Conservation (phyloP, 345 rosid genomes). For the Turnera subulata region DNA sequence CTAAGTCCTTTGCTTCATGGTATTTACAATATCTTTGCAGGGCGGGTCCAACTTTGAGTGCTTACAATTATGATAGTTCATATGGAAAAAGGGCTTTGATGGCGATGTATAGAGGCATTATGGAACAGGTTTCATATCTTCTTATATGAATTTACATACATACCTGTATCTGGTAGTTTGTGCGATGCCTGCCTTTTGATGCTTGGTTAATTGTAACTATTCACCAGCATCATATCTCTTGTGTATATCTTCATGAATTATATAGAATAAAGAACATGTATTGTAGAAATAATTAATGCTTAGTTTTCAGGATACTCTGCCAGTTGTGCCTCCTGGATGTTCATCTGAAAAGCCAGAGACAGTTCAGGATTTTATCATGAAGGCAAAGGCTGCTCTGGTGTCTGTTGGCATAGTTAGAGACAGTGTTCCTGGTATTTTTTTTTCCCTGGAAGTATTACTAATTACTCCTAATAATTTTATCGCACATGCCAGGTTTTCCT, state of each 20-base stretch:
- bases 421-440: conserved; percentile 56
- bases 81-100: conserved; percentile 85
- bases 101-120: conserved; percentile 95
- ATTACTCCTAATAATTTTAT: too few species aligned
- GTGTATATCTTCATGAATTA: too few species aligned
- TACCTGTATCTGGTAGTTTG: conserved; percentile 5
- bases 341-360: conserved; percentile 79
- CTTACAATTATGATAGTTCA: conserved; percentile 92
- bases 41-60: conserved; percentile 93
- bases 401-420: conserved; percentile 99
- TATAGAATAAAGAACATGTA: not conserved
- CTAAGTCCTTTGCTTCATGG: not conserved
- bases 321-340: conserved; percentile 97
- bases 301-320: conserved; percentile 71
- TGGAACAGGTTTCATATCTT: conserved; percentile 68
- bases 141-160: too few species aligned
- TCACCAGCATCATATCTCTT: not conserved
- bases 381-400: conserved; percentile 95
- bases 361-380: conserved; percentile 66
- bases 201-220: not conserved
- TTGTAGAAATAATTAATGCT: conserved; percentile 23
- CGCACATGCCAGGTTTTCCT: not conserved
- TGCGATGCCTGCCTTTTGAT: too few species aligned
- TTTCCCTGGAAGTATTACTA: too few species aligned
- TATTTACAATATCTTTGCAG: conserved; percentile 45